phyloP scores from a whole-genome alignment of 2,329 filamentous ascomycete genomes.

The Diaporthe caulivora region DNA sequence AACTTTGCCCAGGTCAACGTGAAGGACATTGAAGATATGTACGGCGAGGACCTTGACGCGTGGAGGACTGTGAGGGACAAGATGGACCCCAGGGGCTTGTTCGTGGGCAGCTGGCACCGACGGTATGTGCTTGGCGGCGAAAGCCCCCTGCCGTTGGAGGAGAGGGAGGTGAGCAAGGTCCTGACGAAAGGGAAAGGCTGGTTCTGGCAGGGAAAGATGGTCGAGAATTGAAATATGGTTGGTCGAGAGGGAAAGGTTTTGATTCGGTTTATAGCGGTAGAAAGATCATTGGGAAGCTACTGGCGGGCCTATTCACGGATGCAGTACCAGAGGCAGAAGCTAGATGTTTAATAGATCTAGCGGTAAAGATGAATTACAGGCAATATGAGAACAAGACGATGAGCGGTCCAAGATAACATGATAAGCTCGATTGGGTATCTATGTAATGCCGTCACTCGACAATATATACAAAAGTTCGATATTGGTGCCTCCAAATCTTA shows the following conservation, averaged over 20 bases:
- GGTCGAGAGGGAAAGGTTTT: background rate
- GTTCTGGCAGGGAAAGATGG: constrained; percentile 37
- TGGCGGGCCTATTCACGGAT: too few relatives aligned
- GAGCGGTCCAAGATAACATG: background rate
- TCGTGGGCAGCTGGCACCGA: constrained; percentile 90
- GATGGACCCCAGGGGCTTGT: constrained; percentile 81
- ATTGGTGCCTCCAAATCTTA: constrained; percentile 6
- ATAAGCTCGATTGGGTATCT: constrained; percentile 22
- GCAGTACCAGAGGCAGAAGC: background rate
- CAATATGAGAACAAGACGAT: background rate
- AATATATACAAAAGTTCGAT: constrained; percentile 6
- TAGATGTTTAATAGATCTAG: background rate
- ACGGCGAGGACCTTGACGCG: constrained; percentile 70
- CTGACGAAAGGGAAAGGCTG: constrained; percentile 35
- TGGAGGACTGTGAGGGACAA: constrained; percentile 74
- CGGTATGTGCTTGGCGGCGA: constrained; percentile 67
- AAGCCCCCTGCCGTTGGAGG: constrained; percentile 37
- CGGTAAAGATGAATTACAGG: background rate
- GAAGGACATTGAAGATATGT: constrained; percentile 69
- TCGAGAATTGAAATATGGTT: background rate
- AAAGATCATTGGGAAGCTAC: background rate
- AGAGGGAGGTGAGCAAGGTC: constrained; percentile 37
- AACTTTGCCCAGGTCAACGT: constrained; percentile 72
- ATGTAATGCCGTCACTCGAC: constrained; percentile 1
- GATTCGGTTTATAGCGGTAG: background rate